Evolutionary conservation across 2,329 filamentous ascomycete species (phyloP).

Genomic region (Microdochium nivale): DNA sequence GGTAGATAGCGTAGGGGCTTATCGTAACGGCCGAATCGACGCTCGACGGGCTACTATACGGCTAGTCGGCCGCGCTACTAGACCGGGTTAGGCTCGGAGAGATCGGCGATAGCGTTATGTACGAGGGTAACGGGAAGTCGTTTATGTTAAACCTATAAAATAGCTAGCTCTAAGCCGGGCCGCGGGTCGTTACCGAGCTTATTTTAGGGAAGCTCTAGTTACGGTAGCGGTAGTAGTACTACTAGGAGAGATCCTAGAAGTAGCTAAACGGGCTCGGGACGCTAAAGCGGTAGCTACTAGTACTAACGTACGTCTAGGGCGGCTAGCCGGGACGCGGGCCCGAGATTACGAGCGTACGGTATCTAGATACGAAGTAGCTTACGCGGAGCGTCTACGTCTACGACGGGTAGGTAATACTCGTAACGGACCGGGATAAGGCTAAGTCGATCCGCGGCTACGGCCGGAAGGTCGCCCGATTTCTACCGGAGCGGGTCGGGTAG

Average conservation of each 20-base stretch:
- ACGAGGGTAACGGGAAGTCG: background rate
- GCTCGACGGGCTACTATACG: background rate
- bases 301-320: background rate
- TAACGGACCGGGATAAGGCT: background rate
- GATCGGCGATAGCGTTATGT: conserved; percentile 1
- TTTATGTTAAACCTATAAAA: background rate
- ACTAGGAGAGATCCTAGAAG: background rate
- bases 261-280: background rate
- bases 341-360: background rate
- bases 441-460: background rate
- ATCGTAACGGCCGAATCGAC: background rate
- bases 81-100: background rate
- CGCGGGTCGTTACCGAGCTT: background rate
- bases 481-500: background rate
- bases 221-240: background rate
- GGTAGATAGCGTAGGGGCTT: background rate
- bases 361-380: background rate
- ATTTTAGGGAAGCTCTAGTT: background rate
- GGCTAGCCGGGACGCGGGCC: conserved; percentile 1
- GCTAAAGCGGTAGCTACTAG: background rate
- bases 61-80: background rate
- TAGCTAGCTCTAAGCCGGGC: background rate
- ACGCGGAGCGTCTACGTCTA: background rate
- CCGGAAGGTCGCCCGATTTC: background rate
- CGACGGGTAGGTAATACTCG: background rate